A percentile compares a stretch with the other conserved stretches of the same genome.
Conservation (phyloP, 192 early-diverging fungal species). For the Piromyces sp. region DNA sequence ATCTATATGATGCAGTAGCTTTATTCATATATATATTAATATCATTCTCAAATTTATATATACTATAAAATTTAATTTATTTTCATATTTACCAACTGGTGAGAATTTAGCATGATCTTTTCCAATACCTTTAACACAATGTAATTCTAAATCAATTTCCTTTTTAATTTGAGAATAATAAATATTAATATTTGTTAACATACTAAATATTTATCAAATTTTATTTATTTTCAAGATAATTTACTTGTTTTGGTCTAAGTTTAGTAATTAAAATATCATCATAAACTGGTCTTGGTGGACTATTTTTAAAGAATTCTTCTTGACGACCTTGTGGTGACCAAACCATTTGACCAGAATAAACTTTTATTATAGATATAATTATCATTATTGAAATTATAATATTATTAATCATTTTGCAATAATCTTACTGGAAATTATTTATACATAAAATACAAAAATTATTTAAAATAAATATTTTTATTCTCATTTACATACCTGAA, state of each 20-base stretch:
- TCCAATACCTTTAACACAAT: slow-evolving; percentile 82
- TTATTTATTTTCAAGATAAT: too few relatives aligned
- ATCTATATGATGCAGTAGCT: slow-evolving; percentile 83
- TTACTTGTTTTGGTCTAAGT: slow-evolving; percentile 68
- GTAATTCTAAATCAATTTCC: slow-evolving; percentile 61
- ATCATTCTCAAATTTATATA: too few relatives aligned
- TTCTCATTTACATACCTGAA: slow-evolving; percentile 29
- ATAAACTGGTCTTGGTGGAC: slow-evolving; percentile 58
- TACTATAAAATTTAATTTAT: too few relatives aligned
- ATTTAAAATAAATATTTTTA: too few relatives aligned
- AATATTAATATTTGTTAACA: too few relatives aligned
- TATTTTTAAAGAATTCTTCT: slow-evolving; percentile 40
- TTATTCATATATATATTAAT: not conserved
- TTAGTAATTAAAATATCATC: slow-evolving; percentile 88
- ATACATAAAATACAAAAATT: too few relatives aligned
- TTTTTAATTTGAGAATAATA: too few relatives aligned
- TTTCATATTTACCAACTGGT: slow-evolving; percentile 45
- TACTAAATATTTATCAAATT: too few relatives aligned
- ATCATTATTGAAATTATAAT: too few relatives aligned
- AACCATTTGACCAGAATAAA: not conserved
- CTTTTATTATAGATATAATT: not conserved
- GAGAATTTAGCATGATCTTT: slow-evolving; percentile 96
- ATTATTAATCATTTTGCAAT: too few relatives aligned
- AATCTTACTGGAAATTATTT: too few relatives aligned
- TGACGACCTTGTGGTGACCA: slow-evolving; percentile 93